These are phyloP conservation scores for Penicillium herquei DNA, from an alignment of 495 filamentous ascomycete genomes.

Conservation along the genomic window DNA sequence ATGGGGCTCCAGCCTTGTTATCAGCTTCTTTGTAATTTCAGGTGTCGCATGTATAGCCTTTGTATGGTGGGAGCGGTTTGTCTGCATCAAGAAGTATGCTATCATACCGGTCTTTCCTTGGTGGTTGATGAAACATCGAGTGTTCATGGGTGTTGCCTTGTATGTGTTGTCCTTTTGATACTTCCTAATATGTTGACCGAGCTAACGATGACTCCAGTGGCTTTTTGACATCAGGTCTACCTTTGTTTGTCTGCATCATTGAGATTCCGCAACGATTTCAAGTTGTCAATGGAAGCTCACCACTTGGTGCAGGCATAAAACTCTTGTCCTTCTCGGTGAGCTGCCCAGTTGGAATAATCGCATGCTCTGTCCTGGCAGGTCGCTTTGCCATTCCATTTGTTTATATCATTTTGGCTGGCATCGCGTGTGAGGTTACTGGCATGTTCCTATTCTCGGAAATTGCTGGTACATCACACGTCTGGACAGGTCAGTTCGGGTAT, in stretches of 20 bases:
- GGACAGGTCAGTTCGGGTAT: constrained; percentile 46
- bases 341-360: constrained; percentile 22
- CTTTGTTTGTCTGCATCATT: constrained; percentile 52
- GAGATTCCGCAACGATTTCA: constrained; percentile 57
- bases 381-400: constrained; percentile 43
- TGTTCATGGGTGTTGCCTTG: constrained; percentile 17
- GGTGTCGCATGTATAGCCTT: constrained; percentile 19
- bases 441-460: constrained; percentile 45
- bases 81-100: neutral
- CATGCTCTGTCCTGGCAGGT: constrained; percentile 15
- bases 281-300: constrained; percentile 42
- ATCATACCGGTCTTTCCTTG: constrained; percentile 24
- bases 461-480: constrained; percentile 16
- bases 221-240: constrained; percentile 52
- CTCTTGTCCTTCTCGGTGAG: constrained; percentile 40
- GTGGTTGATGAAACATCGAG: constrained; percentile 18
- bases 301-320: constrained; percentile 46
- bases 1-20: constrained; percentile 35
- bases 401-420: constrained; percentile 41
- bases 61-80: constrained; percentile 7
- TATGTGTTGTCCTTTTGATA: neutral
- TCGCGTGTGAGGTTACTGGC: constrained; percentile 46
- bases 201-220: constrained; percentile 6
- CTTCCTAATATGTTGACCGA: neutral
- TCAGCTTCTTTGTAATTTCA: constrained; percentile 36